A percentile compares a stretch with the other conserved stretches of the same genome.
phyloP scores from a whole-genome alignment of 225 moss, liverwort and hornwort genomes.

The Pseudoscleropodium purum region DNA sequence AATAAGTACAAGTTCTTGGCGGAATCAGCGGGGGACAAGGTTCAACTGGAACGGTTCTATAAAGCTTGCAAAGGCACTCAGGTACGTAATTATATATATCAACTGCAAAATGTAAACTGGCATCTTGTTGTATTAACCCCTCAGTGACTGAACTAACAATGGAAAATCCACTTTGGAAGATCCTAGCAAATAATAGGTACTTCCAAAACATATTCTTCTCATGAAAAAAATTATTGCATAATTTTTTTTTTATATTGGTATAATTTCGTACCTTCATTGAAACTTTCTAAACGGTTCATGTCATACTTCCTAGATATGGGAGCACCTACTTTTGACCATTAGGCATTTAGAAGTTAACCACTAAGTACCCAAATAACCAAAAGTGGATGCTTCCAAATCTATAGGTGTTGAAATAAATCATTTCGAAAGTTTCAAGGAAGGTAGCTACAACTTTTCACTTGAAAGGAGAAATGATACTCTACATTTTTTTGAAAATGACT shows the following conservation, averaged over 20 bases:
- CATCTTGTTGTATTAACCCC: background rate
- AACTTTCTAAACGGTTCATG: background rate
- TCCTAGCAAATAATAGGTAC: background rate
- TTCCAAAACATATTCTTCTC: background rate
- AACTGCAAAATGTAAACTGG: background rate
- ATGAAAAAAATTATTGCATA: background rate
- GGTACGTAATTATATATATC: conserved; percentile 19
- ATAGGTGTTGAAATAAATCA: background rate
- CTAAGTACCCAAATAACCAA: background rate
- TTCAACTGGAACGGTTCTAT: conserved; percentile 74
- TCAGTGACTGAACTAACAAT: background rate
- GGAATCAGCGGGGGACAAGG: conserved; percentile 68
- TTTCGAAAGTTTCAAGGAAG: background rate
- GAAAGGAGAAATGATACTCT: background rate
- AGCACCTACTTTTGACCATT: background rate
- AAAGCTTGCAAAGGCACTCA: conserved; percentile 76
- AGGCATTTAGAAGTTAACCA: too few species aligned
- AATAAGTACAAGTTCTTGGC: conserved; percentile 72
- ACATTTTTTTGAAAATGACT: background rate
- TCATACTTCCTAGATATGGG: background rate
- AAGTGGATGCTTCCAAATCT: background rate
- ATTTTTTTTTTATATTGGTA: background rate
- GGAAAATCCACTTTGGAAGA: background rate
- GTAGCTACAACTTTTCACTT: background rate
- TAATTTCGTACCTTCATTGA: background rate